These are phyloP conservation scores for Limonium bicolor DNA, from an alignment of 148 eudicot genomes.

Conservation along the genomic window DNA sequence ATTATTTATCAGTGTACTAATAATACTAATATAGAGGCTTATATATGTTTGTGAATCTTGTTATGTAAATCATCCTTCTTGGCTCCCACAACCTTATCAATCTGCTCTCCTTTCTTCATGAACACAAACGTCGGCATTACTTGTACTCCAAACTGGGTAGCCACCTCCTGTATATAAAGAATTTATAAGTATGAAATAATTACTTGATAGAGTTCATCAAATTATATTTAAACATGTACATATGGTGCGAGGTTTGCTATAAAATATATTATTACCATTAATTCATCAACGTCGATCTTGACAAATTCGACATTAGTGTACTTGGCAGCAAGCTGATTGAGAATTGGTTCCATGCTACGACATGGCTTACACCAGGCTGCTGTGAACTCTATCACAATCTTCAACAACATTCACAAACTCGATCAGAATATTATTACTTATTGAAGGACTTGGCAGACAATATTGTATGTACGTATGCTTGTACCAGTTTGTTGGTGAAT, in stretches of 20 bases:
- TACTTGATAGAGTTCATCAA: not conserved
- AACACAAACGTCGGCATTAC: slow-evolving; percentile 88
- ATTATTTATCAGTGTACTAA: no score
- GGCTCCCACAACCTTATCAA: slow-evolving; percentile 78
- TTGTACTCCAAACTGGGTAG: slow-evolving; percentile 57
- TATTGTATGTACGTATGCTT: not conserved
- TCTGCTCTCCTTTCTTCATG: slow-evolving; percentile 58
- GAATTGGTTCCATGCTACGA: slow-evolving; percentile 36
- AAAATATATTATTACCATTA: slow-evolving; percentile 50
- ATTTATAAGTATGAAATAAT: no score
- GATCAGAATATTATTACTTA: not conserved
- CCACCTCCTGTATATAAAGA: slow-evolving; percentile 66
- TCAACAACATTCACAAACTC: not conserved
- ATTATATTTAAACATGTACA: not conserved
- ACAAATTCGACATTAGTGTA: slow-evolving; percentile 54
- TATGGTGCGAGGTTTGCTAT: not conserved
- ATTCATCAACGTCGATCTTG: slow-evolving; percentile 81
- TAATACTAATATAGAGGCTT: no score
- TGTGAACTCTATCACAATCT: slow-evolving; percentile 66
- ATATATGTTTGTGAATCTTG: slow-evolving; percentile 58
- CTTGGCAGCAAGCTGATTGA: slow-evolving; percentile 45
- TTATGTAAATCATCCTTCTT: slow-evolving; percentile 74
- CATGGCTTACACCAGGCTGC: slow-evolving; percentile 89
- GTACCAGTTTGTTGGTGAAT: slow-evolving; percentile 2
- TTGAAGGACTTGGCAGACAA: not conserved